phyloP scores from a whole-genome alignment of 2,329 filamentous ascomycete genomes.

The Hypoxylon sp. region DNA sequence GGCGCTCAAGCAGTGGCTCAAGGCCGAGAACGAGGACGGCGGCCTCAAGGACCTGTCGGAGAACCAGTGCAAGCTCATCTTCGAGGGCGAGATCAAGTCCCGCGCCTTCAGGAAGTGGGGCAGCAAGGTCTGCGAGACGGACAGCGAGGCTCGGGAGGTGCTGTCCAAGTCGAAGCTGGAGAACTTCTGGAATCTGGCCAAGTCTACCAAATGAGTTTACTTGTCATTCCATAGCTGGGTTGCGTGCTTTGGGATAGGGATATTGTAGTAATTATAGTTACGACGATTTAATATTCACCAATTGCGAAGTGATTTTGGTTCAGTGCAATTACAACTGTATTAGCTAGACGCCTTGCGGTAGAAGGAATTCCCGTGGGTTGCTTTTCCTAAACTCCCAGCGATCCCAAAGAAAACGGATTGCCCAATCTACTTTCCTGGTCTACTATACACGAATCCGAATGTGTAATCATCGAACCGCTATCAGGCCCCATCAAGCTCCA shows the following conservation, averaged over 20 bases:
- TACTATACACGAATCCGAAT: not conserved
- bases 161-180: constrained; percentile 88
- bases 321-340: not conserved
- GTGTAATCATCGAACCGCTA: not conserved
- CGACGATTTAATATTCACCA: not conserved
- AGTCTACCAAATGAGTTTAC: constrained; percentile 60
- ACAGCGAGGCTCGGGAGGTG: constrained; percentile 86
- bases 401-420: not conserved
- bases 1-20: constrained; percentile 77
- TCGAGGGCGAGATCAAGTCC: constrained; percentile 88
- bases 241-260: constrained; percentile 4
- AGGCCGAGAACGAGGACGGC: constrained; percentile 81
- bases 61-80: constrained; percentile 87
- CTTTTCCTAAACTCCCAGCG: constrained; percentile 1
- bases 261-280: constrained; percentile 26
- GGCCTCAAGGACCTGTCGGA: constrained; percentile 82
- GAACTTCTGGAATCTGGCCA: constrained; percentile 92
- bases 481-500: constrained; percentile 57
- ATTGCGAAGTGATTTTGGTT: not conserved
- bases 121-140: constrained; percentile 91
- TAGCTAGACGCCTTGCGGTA: constrained; percentile 3
- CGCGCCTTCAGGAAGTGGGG: constrained; percentile 89
- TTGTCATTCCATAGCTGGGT: no score
- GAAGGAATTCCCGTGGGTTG: not conserved
- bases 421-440: not conserved